Base-by-base conservation (phyloP, 768 basidiomycete genomes). In the Pholiota molesta region DNA sequence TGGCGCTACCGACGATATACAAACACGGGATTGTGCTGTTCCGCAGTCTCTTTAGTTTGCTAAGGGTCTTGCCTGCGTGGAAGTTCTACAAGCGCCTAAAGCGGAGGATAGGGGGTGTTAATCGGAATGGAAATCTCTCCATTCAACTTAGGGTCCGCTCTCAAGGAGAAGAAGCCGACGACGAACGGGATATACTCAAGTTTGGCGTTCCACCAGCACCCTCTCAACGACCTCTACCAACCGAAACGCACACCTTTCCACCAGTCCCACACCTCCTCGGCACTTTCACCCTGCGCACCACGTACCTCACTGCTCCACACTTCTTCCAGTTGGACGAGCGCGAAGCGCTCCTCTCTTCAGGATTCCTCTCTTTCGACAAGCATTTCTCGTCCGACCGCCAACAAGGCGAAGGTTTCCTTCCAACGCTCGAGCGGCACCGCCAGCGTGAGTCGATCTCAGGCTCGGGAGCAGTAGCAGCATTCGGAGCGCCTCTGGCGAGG, bases 1-100 rank as follows among this genome's bases (percentile, higher is more conserved):
- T 89, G 40, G 84, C 87, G 14, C 85, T 89, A 37, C 82, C 92
- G 0, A 90, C 88, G 13, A 88, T 92, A 57, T 94, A 94, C 82
- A 94, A 94, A 74, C 88, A 93, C 67, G 86, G 89, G 37, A 94
- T 94, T 68, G 83, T 90, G 33, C 81, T 93, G 19, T 94, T 94
- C 77, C 83, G 92, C 54, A 91, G 90, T 69, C 70, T 91, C 6
- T 94, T 79, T 78, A 88, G 86, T 56, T 74, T 94, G 45, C 79
- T 94, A 51, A 83, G 91, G 57, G 80, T 92, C 26, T 81, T 93
- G 3, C 92, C 92, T 17, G 79, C 89, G 0, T 94, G 91, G 91
- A 88, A 84, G 72, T 81, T 89, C 55, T 83, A 83, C 73, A 87
- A 83, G 69, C 85, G 85, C 55, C 77, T 89, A 40, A 80, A 86